phyloP scores from a whole-genome alignment of 2,329 filamentous ascomycete species.

The Aspergillus thermomutatus region DNA sequence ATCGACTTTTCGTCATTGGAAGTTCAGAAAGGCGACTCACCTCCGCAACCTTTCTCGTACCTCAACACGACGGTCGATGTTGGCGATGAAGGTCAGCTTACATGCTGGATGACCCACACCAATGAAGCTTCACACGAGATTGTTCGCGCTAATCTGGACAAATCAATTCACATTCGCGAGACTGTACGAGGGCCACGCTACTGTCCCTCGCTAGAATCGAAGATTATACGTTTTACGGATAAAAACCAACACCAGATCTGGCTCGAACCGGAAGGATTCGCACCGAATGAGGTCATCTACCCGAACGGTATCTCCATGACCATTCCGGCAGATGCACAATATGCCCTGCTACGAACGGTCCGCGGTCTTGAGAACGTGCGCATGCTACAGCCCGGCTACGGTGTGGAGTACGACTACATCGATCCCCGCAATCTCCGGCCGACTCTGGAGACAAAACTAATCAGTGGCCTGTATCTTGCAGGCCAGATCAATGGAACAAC shows the following conservation, averaged over 20 bases:
- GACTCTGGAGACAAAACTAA: conserved; percentile 92
- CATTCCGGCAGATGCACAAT: conserved; percentile 81
- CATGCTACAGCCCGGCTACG: conserved; percentile 94
- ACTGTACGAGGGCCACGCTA: conserved; percentile 92
- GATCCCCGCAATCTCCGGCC: conserved; percentile 83
- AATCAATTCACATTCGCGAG: conserved; percentile 93
- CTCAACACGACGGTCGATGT: conserved; percentile 76
- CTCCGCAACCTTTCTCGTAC: conserved; percentile 87
- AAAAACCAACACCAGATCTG: conserved; percentile 85
- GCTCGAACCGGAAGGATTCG: conserved; percentile 94
- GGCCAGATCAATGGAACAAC: conserved; percentile 99
- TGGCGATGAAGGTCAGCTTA: conserved; percentile 65
- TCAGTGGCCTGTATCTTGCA: conserved; percentile 82
- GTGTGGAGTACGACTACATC: conserved; percentile 98
- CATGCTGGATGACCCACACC: conserved; percentile 85
- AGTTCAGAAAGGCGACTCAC: conserved; percentile 75
- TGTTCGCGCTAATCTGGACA: conserved; percentile 84
- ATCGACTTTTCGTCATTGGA: conserved; percentile 76
- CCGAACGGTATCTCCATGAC: conserved; percentile 98
- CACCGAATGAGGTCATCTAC: conserved; percentile 79
- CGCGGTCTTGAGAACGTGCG: conserved; percentile 80
- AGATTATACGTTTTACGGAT: conserved; percentile 81
- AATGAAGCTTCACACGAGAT: conserved; percentile 79
- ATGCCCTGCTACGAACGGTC: conserved; percentile 79
- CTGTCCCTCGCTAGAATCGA: conserved; percentile 92